These are phyloP conservation scores for Penicillium dipodomyicola DNA, from an alignment of 495 filamentous ascomycete species.

Conservation along the genomic window DNA sequence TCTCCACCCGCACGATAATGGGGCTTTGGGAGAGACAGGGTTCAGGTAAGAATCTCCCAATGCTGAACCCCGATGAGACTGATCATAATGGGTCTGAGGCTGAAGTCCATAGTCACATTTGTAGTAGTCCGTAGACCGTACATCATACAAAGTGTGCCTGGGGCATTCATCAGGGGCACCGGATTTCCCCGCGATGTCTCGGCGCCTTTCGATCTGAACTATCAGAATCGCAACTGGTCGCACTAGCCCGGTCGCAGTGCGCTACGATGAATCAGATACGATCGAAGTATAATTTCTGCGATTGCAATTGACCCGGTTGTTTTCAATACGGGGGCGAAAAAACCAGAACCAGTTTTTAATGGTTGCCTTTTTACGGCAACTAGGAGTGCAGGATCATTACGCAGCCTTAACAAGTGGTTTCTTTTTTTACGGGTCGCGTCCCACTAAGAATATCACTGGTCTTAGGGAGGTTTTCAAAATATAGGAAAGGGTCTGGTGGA, in stretches of 20 bases:
- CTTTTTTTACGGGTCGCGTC: background rate
- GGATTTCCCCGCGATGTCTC: constrained; percentile 21
- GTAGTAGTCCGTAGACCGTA: background rate
- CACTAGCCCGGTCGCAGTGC: constrained; percentile 18
- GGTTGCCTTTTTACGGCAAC: constrained; percentile 28
- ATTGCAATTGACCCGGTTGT: constrained; percentile 16
- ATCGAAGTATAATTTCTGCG: constrained; percentile 18
- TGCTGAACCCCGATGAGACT: background rate
- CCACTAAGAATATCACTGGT: constrained; percentile 6
- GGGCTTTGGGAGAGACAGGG: background rate
- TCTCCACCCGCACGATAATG: constrained; percentile 3
- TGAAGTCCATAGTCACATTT: background rate
- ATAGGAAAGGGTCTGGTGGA: background rate
- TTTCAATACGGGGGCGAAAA: constrained; percentile 11
- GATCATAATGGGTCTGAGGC: background rate
- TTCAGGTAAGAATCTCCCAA: background rate
- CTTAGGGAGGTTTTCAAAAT: background rate
- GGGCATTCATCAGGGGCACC: background rate
- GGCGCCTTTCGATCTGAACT: constrained; percentile 27
- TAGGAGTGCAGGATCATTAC: constrained; percentile 12
- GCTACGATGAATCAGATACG: constrained; percentile 14
- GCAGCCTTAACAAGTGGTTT: background rate
- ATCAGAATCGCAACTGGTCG: constrained; percentile 23
- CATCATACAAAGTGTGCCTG: background rate
- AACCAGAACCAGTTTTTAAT: background rate